These are phyloP conservation scores for Rhizophagus prolifer DNA, from an alignment of 192 early-diverging fungal genomes.

Conservation along the genomic window DNA sequence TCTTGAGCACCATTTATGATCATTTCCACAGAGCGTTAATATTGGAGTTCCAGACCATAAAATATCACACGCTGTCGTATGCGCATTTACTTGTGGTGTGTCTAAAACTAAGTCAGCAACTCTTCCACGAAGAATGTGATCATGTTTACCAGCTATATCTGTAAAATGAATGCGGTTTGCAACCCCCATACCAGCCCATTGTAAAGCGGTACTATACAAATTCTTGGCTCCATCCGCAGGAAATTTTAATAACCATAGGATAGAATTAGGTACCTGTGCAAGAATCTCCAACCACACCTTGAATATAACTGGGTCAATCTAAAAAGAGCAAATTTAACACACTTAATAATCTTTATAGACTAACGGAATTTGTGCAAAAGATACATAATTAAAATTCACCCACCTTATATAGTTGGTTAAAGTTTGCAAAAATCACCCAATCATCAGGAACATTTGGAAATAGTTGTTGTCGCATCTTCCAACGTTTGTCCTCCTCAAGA, in stretches of 20 bases:
- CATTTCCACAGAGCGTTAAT: slow-evolving; percentile 82
- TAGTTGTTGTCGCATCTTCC: slow-evolving; percentile 81
- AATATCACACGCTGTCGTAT: slow-evolving; percentile 94
- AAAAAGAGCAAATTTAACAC: slow-evolving; percentile 14
- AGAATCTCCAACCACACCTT: slow-evolving; percentile 83
- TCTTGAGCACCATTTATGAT: slow-evolving; percentile 88
- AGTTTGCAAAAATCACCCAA: slow-evolving; percentile 91
- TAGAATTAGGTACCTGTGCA: slow-evolving; percentile 73
- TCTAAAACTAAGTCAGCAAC: slow-evolving; percentile 91
- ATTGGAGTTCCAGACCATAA: slow-evolving; percentile 94
- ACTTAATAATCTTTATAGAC: slow-evolving; percentile 38
- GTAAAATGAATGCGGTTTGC: slow-evolving; percentile 84
- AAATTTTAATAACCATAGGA: slow-evolving; percentile 91
- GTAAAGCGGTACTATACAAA: slow-evolving; percentile 65
- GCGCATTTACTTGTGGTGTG: slow-evolving; percentile 95
- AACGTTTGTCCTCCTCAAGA: slow-evolving; percentile 75
- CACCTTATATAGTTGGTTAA: slow-evolving; percentile 95
- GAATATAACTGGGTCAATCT: slow-evolving; percentile 88
- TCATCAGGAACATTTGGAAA: slow-evolving; percentile 83
- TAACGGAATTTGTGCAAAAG: too few relatives aligned
- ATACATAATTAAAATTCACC: neutral
- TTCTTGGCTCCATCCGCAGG: slow-evolving; percentile 84
- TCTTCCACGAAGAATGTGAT: slow-evolving; percentile 90
- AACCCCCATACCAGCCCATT: slow-evolving; percentile 74
- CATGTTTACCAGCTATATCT: slow-evolving; percentile 77